A percentile compares a stretch with the other conserved stretches of the same genome.
Evolutionary conservation across 2,329 filamentous ascomycete species (phyloP).

Genomic region (Fusarium sp.): DNA sequence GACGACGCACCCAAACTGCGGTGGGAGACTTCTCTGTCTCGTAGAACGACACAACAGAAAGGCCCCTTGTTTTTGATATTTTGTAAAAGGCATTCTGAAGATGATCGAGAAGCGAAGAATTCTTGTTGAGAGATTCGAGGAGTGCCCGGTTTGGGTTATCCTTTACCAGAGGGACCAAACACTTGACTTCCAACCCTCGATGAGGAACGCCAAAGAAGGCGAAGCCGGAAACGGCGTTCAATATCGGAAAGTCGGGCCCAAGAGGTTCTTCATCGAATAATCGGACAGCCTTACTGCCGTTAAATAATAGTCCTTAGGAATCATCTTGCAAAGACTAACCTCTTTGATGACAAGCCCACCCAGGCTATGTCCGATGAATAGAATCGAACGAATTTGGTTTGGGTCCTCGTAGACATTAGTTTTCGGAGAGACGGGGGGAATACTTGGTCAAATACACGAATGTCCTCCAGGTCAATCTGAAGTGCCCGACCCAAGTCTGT

Average conservation of each 20-base stretch:
- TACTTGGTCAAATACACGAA: not conserved
- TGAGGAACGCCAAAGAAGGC: not conserved
- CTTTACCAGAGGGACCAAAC: not conserved
- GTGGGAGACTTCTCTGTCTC: not conserved
- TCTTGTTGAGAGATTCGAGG: not conserved
- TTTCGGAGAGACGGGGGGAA: accelerated
- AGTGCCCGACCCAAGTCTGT: not conserved
- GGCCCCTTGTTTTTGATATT: accelerated
- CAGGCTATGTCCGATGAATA: not conserved
- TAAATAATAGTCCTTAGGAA: accelerated
- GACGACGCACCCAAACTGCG: not conserved
- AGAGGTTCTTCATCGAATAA: not conserved
- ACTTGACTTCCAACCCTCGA: not conserved
- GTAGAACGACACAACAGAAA: not conserved
- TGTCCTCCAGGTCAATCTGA: not conserved
- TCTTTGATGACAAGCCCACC: slow-evolving; percentile 1
- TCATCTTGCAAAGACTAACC: accelerated
- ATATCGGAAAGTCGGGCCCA: accelerated
- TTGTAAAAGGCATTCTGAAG: not conserved
- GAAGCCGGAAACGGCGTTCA: not conserved
- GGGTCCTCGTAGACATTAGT: accelerated
- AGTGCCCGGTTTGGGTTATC: not conserved
- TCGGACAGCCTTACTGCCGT: not conserved
- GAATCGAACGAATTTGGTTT: not conserved
- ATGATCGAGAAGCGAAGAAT: not conserved